Base-by-base conservation (phyloP, 164 flowering plant species). In the Macadamia integrifolia region DNA sequence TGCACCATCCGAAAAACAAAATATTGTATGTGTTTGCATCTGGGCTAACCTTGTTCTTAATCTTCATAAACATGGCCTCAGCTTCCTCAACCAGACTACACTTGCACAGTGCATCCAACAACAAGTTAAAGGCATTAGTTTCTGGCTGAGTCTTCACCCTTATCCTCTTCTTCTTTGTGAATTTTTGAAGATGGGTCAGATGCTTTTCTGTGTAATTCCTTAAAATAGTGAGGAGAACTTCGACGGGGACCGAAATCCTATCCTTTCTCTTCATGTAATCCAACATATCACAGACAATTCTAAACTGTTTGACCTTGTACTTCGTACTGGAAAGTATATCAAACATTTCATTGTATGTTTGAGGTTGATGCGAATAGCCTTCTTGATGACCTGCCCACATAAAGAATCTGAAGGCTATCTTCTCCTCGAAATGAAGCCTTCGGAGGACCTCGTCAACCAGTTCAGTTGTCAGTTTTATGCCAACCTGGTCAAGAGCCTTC, bases 1-100 rank as follows among this genome's bases (percentile, higher is more conserved):
- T 81, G 70, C 99, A 92, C 98, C 99, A 94, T 28, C 99, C 99
- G 58, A 88, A 90, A 66, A 92, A 92, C 82, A 94, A 75, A 46
- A 87, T 79, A 68, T 86, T 92, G 68, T 84, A 92, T 0, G 98
- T 86, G 71, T 74, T 82, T 7, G 81, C 87, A 79, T 89, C 85
- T 1, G 97, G 92, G 60, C 62, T 78, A 58, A 92, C 66, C 82
- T 76, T 86, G 14, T 49, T 77, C 76, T 78, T 81, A 58, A 94
- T 78, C 80, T 81, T 86, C 72, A 57, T 76, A 67, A 85, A 79
- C 90, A 92, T 66, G 7, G 74, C 69, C 67, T 94, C 92, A 15
- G 96, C 96, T 70, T 88, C 86, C 71, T 88, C 87, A 60, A 86
- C 96, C 63, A 92, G 71, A 68, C 92, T 62, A 70, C 97, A 92